A percentile compares a stretch with the other conserved stretches of the same genome.
These are phyloP conservation scores for Taphrina pruni DNA, from an alignment of 1,139 yeast genomes.

Conservation along the genomic window DNA sequence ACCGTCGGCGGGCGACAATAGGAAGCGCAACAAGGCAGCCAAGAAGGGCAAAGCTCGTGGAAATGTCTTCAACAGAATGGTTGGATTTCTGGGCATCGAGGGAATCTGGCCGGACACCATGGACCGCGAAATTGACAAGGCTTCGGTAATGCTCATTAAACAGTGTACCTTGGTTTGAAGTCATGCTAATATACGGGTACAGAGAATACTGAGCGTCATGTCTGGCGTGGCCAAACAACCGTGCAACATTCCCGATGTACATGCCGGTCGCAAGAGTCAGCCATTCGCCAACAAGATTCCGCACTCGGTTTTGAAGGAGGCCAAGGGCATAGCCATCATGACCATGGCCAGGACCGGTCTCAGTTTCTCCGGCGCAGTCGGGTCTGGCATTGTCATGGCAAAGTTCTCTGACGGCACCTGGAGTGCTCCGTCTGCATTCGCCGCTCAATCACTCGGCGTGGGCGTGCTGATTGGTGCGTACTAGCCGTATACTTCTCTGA, in stretches of 20 bases:
- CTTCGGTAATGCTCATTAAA: not conserved
- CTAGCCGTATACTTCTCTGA: too few species aligned
- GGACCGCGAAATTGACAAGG: slow-evolving; percentile 16
- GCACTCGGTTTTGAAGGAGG: slow-evolving; percentile 17
- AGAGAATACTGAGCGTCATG: slow-evolving; percentile 16
- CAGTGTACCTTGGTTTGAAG: not conserved
- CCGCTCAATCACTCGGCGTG: slow-evolving; percentile 30
- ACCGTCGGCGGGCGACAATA: not conserved
- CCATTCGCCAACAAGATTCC: slow-evolving; percentile 30
- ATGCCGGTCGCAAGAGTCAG: slow-evolving; percentile 29
- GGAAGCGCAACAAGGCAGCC: not conserved
- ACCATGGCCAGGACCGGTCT: slow-evolving; percentile 37
- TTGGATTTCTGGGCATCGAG: slow-evolving; percentile 11
- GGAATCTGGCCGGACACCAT: slow-evolving; percentile 6
- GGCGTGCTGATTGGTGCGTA: slow-evolving; percentile 29
- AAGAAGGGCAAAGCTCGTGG: slow-evolving; percentile 20
- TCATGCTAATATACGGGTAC: not conserved
- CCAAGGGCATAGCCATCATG: slow-evolving; percentile 38
- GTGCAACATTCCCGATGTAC: slow-evolving; percentile 5
- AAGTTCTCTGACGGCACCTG: slow-evolving; percentile 23
- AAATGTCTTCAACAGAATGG: slow-evolving; percentile 9
- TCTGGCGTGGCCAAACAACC: slow-evolving; percentile 15
- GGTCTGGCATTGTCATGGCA: slow-evolving; percentile 34
- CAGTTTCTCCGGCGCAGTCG: slow-evolving; percentile 26
- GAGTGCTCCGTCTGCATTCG: slow-evolving; percentile 31